phyloP scores from a whole-genome alignment of 1,139 yeast species.

The Pneumocystis carinii region DNA sequence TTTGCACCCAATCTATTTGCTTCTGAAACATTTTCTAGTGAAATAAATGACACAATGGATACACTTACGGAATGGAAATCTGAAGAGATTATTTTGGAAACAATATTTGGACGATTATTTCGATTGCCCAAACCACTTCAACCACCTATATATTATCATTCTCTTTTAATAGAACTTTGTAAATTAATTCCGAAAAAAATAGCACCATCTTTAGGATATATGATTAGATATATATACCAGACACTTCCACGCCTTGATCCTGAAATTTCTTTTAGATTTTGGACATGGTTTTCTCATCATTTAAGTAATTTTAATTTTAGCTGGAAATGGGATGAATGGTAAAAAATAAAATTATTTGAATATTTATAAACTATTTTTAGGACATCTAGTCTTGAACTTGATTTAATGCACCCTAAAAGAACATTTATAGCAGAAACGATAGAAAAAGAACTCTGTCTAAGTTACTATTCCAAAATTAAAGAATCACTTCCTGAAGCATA shows the following conservation, averaged over 20 bases:
- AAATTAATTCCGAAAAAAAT: slow-evolving; percentile 72
- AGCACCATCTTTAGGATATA: slow-evolving; percentile 92
- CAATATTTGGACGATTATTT: slow-evolving; percentile 63
- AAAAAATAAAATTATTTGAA: not conserved
- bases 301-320: slow-evolving; percentile 85
- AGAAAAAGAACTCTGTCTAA: slow-evolving; percentile 65
- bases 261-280: slow-evolving; percentile 55
- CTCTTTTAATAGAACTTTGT: slow-evolving; percentile 81
- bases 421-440: slow-evolving; percentile 66
- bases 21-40: slow-evolving; percentile 71
- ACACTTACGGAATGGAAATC: slow-evolving; percentile 60
- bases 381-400: slow-evolving; percentile 21
- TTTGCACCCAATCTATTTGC: slow-evolving; percentile 61
- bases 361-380: not conserved
- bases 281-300: slow-evolving; percentile 91
- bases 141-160: slow-evolving; percentile 63
- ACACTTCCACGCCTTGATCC: slow-evolving; percentile 55
- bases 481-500: slow-evolving; percentile 69
- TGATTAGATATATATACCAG: slow-evolving; percentile 68
- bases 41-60: slow-evolving; percentile 37
- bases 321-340: slow-evolving; percentile 98
- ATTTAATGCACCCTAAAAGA: slow-evolving; percentile 52
- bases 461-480: slow-evolving; percentile 54
- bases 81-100: slow-evolving; percentile 80
- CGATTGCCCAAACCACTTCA: slow-evolving; percentile 55